These are phyloP conservation scores for Mortierella sp. DNA, from an alignment of 371 early-diverging fungal genomes.

Conservation along the genomic window DNA sequence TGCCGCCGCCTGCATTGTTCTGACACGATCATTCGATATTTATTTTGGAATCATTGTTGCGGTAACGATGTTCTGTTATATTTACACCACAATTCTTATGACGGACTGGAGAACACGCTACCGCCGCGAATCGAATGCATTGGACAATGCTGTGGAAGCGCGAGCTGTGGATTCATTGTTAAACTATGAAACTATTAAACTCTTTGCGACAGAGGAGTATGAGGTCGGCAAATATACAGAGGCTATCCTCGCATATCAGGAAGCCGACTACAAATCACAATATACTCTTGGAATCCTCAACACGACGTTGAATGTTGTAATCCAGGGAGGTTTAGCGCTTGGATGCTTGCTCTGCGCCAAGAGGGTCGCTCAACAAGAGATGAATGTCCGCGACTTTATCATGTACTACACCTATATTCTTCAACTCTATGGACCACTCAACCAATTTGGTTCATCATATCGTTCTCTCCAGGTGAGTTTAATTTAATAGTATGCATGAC, in stretches of 20 bases:
- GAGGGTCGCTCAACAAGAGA: constrained; percentile 76
- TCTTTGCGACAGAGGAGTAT: constrained; percentile 82
- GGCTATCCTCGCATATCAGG: constrained; percentile 83
- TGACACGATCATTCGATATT: constrained; percentile 78
- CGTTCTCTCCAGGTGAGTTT: constrained; percentile 47
- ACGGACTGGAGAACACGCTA: constrained; percentile 95
- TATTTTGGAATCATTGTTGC: constrained; percentile 88
- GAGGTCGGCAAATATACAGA: constrained; percentile 85
- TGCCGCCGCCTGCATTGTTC: constrained; percentile 80
- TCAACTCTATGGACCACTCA: constrained; percentile 82
- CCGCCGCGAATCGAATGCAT: constrained; percentile 79
- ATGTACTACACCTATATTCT: constrained; percentile 86
- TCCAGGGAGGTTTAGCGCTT: constrained; percentile 83
- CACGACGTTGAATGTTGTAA: constrained; percentile 86
- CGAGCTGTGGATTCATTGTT: constrained; percentile 93
- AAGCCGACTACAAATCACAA: constrained; percentile 82
- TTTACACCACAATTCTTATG: constrained; percentile 83
- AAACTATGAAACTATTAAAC: constrained; percentile 97
- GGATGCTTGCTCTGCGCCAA: constrained; percentile 85
- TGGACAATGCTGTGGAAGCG: constrained; percentile 81
- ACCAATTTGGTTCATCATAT: constrained; percentile 54
- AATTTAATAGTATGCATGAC: not conserved
- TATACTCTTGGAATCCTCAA: constrained; percentile 85
- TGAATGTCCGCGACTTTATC: constrained; percentile 91
- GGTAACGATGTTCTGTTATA: constrained; percentile 89